These are phyloP conservation scores for Eragrostis nindensis DNA, from an alignment of 176 grass and related monocot genomes.

Conservation along the genomic window DNA sequence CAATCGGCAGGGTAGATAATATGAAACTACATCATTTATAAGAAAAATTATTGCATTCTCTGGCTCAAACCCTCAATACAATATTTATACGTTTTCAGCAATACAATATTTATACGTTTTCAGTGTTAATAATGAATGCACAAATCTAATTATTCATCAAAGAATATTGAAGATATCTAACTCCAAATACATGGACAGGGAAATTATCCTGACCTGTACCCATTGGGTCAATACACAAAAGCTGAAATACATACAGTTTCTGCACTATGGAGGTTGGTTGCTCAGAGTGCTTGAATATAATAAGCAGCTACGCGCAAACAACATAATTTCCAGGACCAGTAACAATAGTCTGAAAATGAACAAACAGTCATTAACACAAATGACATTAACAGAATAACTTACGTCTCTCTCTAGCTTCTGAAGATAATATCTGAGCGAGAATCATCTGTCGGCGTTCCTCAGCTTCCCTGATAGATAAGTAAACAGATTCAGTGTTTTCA, in stretches of 20 bases:
- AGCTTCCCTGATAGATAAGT: conserved; percentile 61
- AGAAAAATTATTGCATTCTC: background rate
- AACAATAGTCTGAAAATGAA: conserved; percentile 4
- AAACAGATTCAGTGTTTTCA: background rate
- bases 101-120: background rate
- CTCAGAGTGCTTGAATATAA: background rate
- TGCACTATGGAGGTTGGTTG: background rate
- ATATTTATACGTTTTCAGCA: too few species aligned
- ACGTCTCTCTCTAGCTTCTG: conserved; percentile 73
- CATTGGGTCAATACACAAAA: background rate
- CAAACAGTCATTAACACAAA: conserved; percentile 7
- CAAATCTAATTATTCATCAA: background rate
- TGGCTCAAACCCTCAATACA: background rate
- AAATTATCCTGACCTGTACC: background rate
- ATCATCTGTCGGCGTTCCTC: conserved; percentile 75
- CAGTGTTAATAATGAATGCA: background rate
- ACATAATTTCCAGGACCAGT: background rate
- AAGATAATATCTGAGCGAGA: conserved; percentile 88
- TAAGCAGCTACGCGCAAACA: background rate
- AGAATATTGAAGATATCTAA: background rate
- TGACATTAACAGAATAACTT: conserved; percentile 6
- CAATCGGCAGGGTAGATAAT: background rate
- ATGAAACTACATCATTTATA: background rate
- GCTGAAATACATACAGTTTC: background rate
- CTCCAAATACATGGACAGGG: background rate